phyloP scores from a whole-genome alignment of 225 moss, liverwort and hornwort species.

The Lunularia cruciata region DNA sequence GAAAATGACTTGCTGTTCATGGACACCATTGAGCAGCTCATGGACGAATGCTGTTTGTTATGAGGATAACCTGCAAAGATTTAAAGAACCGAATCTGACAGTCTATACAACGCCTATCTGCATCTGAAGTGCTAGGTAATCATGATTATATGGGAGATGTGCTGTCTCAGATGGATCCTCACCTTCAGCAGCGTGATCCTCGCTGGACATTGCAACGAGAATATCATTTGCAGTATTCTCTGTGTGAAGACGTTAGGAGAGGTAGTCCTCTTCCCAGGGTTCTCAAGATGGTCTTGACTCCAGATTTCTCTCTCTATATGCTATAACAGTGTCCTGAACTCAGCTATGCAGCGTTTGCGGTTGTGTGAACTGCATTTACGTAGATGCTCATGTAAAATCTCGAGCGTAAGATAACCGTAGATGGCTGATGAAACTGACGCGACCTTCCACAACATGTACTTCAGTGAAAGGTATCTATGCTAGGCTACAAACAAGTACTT shows the following conservation, averaged over 20 bases:
- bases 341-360: not conserved
- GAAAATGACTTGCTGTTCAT: no score
- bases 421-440: no score
- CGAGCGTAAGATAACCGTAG: no score
- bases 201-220: slow-evolving; percentile 73
- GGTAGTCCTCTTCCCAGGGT: slow-evolving; percentile 30
- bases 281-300: not conserved
- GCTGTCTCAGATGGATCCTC: slow-evolving; percentile 57
- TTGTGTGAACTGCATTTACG: not conserved
- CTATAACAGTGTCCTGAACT: not conserved
- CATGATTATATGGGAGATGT: slow-evolving; percentile 83
- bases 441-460: no score
- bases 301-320: not conserved
- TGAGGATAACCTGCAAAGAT: no score
- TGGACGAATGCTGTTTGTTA: no score
- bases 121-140: slow-evolving; percentile 62
- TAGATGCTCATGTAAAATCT: no score
- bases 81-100: no score
- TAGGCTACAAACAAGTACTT: no score
- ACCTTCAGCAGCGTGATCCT: slow-evolving; percentile 50
- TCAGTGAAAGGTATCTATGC: no score
- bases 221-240: slow-evolving; percentile 56
- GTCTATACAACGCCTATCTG: no score
- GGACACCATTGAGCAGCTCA: no score
- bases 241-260: slow-evolving; percentile 40